Percentiles rank a stretch among this genome's conserved stretches.
phyloP scores from a whole-genome alignment of 805 yeast genomes.

The Teunomyces stri region DNA sequence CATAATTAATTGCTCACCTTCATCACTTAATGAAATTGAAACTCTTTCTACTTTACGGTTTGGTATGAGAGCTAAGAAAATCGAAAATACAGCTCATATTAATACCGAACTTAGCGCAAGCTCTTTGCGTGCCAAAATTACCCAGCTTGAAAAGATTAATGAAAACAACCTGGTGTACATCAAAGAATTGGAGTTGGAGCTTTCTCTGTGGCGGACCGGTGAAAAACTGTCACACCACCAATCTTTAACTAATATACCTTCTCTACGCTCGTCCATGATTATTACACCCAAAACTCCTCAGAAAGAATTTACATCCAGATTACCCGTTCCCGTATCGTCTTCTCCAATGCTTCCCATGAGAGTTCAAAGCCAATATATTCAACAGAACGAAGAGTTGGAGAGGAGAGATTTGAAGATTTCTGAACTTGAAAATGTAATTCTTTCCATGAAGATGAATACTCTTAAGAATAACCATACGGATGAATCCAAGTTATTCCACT shows the following conservation, averaged over 20 bases:
- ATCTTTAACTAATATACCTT: conserved; percentile 6
- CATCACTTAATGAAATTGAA: conserved; percentile 53
- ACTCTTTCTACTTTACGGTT: conserved; percentile 72
- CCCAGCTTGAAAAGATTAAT: conserved; percentile 34
- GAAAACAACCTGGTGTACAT: conserved; percentile 31
- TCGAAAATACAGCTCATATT: conserved; percentile 62
- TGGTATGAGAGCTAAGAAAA: conserved; percentile 68
- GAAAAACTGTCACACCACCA: conserved; percentile 8
- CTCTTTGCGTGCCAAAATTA: conserved; percentile 44
- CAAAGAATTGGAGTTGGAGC: conserved; percentile 41
- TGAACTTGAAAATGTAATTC: conserved; percentile 27
- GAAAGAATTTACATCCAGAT: conserved; percentile 11
- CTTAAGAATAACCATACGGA: conserved; percentile 36
- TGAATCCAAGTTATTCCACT: conserved; percentile 48
- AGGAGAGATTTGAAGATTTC: conserved; percentile 29
- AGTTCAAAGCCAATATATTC: conserved; percentile 4
- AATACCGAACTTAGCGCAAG: conserved; percentile 55
- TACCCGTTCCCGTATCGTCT: conserved; percentile 12
- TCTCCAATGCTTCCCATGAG: conserved; percentile 5
- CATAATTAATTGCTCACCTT: conserved; percentile 71
- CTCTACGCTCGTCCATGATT: conserved; percentile 9
- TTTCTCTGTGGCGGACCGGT: conserved; percentile 35
- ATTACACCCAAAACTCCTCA: conserved; percentile 11
- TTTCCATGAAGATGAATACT: conserved; percentile 27
- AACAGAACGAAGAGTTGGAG: conserved; percentile 19